These are phyloP conservation scores for Penicillium sp. DNA, from an alignment of 2,329 filamentous ascomycete species.

Conservation along the genomic window DNA sequence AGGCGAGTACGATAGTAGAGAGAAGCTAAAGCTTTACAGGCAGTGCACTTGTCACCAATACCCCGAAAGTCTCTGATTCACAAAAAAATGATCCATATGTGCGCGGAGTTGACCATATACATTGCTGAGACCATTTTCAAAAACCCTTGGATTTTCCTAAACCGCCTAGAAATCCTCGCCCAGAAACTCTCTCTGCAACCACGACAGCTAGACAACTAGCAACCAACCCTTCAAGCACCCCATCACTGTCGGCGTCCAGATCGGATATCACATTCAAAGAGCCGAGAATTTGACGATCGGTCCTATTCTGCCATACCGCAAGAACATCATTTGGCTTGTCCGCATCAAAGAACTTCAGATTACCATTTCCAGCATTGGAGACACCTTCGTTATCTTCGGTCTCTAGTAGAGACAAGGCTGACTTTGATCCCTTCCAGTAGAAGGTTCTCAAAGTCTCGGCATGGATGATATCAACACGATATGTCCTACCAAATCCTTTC, in stretches of 20 bases:
- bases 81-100: too few species aligned
- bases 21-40: too few species aligned
- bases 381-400: neutral
- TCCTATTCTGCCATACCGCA: slow-evolving; percentile 15
- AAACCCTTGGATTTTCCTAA: slow-evolving; percentile 2
- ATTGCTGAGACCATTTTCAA: neutral
- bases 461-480: neutral
- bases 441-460: neutral
- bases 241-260: slow-evolving; percentile 6
- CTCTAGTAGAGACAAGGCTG: neutral
- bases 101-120: too few species aligned
- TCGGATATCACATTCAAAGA: slow-evolving; percentile 8
- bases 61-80: too few species aligned
- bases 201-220: slow-evolving; percentile 13
- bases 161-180: slow-evolving; percentile 7
- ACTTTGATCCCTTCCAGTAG: slow-evolving; percentile 6
- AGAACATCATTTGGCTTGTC: slow-evolving; percentile 6
- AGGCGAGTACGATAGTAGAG: too few species aligned
- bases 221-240: slow-evolving; percentile 10
- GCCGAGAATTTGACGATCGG: slow-evolving; percentile 4
- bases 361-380: neutral
- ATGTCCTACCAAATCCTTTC: slow-evolving; percentile 2
- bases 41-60: too few species aligned
- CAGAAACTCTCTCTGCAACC: slow-evolving; percentile 11
- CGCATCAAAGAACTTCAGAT: slow-evolving; percentile 12